Base-by-base conservation (phyloP, 2,329 filamentous ascomycete species). In the Aspergillus latus region DNA sequence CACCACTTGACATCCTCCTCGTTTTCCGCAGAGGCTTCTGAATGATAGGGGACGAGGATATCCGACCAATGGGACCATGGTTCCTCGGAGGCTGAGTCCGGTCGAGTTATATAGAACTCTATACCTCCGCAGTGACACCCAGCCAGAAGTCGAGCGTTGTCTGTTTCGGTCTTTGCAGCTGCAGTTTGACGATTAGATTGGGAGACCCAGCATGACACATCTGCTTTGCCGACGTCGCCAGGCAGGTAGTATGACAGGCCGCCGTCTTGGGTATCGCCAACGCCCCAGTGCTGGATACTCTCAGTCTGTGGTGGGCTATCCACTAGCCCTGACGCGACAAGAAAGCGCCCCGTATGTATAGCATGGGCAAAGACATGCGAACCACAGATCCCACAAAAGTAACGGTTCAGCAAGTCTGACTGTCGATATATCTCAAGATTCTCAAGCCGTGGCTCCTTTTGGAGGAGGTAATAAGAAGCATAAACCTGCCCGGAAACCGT, bases 1-100 rank as follows among this genome's bases (percentile, higher is more conserved):
- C 83, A 88, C 84, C 84, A 88, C 61, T 84, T 83, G 3, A 77
- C 70, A 60, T 82, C 73, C 2, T 74, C 61, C 0, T 76, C 72
- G 56, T 85, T 86, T 15, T 65, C 64, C 2, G 52, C 45, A 42
- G 65, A 63, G 28, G 69, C 69, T n/a, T 59, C 54, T 8, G 71
- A 71, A 57, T 76, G 66, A 59, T 77, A 82, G 0, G 83, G 79
- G 1, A 81, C 64, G 13, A 83, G 74, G 7, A 85, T 66, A 61
- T 88, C 82, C 9, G 83, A 68, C 70, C 80, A 83, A 21, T 73
- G 72, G 3, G 83, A 81, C 28, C 70, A 70, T 1, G 78, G 77
- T 4, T 74, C 52, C 4, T 66, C 66, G 48, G 82, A 84, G 5
- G 68, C 67, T 1, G 64, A 67, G 56, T 80, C 75, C 0, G 86